Evolutionary conservation across 2,329 filamentous ascomycete genomes (phyloP), one percentile per base, ranked within the genome.

Genomic region (Colletotrichum nymphaeae): DNA sequence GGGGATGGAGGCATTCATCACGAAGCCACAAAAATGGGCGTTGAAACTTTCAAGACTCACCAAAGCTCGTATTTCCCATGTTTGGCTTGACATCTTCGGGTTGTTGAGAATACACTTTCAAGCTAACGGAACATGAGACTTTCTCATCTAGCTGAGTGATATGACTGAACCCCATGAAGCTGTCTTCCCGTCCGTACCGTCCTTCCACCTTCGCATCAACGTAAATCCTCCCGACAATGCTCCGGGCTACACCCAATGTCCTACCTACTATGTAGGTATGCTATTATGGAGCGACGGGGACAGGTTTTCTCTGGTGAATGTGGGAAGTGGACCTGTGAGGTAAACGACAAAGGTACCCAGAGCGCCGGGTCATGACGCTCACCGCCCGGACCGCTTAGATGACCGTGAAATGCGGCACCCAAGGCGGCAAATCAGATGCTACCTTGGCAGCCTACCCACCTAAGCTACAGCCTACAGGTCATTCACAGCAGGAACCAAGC

Each of bases 191-290:
- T 42, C 14, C 37, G 5, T 49, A n/a, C 42, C 42, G 19, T 28
- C 42, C 7, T 19, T 22, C 19, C 67, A 63, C 49, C 28, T 52
- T 52, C 67, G 59, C 67, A 58, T 57, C 35, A 57, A 64, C n/a
- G 35, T 69, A 69, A 63, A 49, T 64, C 67, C 67, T 22, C 58
- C 58, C 67, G 67, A 58, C 11, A 35, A 35, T 35, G 12, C 32
- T 35, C 32, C 11, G 12, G 4, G 32, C 32, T 35, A 11, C 9
- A 35, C 12, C 11, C 32, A 35, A 12, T 35, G 1, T 12, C 32
- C 32, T 35, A 5, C 32, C 9, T 35, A 35, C 9, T 5, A 35
- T 35, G 32, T 3, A 35, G 32, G 32, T 35, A 35, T 12, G 32
- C 4, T 6, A 35, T 5, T 35, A 35, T 12, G 32, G 32, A 35